Percentiles rank a stretch among this genome's conserved stretches.
These are phyloP conservation scores for Retiboletus flavoniger DNA, from an alignment of 1,284 basidiomycete genomes.

Conservation along the genomic window DNA sequence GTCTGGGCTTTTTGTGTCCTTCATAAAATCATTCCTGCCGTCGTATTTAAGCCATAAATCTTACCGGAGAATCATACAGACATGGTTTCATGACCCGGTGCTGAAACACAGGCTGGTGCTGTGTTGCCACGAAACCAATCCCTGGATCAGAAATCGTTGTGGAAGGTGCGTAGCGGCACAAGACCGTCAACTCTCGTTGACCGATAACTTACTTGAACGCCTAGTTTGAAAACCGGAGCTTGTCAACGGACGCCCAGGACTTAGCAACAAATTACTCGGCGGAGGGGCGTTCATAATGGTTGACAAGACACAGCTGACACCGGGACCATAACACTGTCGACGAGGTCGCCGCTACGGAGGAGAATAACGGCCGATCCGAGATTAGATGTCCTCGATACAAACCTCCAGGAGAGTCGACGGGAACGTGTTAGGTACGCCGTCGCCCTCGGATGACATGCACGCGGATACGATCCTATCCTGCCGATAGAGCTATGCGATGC, in stretches of 20 bases:
- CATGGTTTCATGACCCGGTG: not conserved
- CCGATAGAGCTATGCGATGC: not conserved
- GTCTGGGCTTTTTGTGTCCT: slow-evolving; percentile 1
- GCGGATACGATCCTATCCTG: not conserved
- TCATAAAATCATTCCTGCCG: not conserved
- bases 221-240: slow-evolving; percentile 29
- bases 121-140: slow-evolving; percentile 3
- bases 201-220: slow-evolving; percentile 18
- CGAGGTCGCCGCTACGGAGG: not conserved
- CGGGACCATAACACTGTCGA: slow-evolving; percentile 4
- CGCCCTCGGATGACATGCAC: slow-evolving; percentile 6
- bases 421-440: slow-evolving; percentile 2
- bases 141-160: not conserved
- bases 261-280: not conserved
- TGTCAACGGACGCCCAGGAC: slow-evolving; percentile 7
- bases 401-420: not conserved
- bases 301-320: slow-evolving; percentile 4
- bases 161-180: not conserved
- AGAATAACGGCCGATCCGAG: slow-evolving; percentile 3
- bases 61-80: slow-evolving; percentile 12
- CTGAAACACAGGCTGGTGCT: slow-evolving; percentile 5
- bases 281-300: not conserved
- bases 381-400: not conserved
- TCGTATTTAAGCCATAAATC: slow-evolving; percentile 27
- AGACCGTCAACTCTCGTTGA: not conserved